A percentile compares a stretch with the other conserved stretches of the same genome.
Conservation (phyloP, 371 early-diverging fungal genomes). For the Paraphysoderma sedebokerense region DNA sequence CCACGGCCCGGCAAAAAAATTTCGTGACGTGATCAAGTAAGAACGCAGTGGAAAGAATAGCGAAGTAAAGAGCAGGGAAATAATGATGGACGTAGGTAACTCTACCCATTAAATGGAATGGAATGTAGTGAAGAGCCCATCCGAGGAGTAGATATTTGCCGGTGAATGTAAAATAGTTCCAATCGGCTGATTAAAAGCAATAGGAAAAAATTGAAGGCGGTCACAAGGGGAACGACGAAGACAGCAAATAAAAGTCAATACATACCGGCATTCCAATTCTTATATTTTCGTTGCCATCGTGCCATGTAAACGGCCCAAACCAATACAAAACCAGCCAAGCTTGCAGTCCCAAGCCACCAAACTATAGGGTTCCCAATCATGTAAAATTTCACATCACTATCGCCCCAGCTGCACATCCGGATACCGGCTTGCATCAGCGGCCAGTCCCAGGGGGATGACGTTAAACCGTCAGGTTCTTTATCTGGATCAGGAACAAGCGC, state of each 20-base stretch:
- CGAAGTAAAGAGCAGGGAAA: slow-evolving; percentile 95
- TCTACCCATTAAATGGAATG: slow-evolving; percentile 95
- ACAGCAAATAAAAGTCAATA: too few species aligned
- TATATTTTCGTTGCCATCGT: slow-evolving; percentile 44
- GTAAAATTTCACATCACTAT: slow-evolving; percentile 75
- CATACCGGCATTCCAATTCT: too few species aligned
- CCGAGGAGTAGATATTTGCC: slow-evolving; percentile 60
- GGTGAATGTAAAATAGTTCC: slow-evolving; percentile 52
- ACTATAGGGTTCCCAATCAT: slow-evolving; percentile 91
- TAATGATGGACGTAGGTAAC: slow-evolving; percentile 98
- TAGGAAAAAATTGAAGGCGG: not conserved
- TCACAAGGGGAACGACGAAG: not conserved
- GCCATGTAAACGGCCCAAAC: slow-evolving; percentile 33
- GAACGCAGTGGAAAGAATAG: slow-evolving; percentile 52
- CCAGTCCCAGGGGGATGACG: slow-evolving; percentile 89
- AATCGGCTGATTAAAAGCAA: slow-evolving; percentile 30
- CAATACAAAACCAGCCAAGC: slow-evolving; percentile 32
- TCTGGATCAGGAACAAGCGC: slow-evolving; percentile 93
- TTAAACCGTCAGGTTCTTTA: slow-evolving; percentile 70
- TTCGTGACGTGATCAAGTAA: slow-evolving; percentile 46
- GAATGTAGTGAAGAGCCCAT: slow-evolving; percentile 93
- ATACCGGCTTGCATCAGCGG: slow-evolving; percentile 80
- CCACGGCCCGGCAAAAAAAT: slow-evolving; percentile 1
- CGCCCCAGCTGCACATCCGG: slow-evolving; percentile 96
- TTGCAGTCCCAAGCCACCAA: slow-evolving; percentile 79